Base-by-base conservation (phyloP, 164 flowering plant genomes). In the Santalum album region DNA sequence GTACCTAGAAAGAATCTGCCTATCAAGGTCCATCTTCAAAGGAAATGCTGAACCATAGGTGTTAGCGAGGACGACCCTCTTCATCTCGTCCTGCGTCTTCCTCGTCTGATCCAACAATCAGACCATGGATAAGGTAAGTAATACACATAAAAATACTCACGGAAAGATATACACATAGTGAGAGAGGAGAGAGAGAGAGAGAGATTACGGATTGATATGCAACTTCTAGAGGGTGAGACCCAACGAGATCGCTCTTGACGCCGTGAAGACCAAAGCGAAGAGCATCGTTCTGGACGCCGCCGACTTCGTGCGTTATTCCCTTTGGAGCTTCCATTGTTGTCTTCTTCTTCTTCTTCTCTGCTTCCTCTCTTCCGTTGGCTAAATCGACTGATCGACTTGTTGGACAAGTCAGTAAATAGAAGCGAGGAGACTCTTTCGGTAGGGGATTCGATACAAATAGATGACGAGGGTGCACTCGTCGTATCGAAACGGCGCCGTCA, bases 21-120 rank as follows among this genome's bases (percentile, higher is more conserved):
- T 72, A 17, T 88, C 96, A 16, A 88, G 75, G 63, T 86, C 90
- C 82, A 76, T 77, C 79, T 84, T 88, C 74, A 89, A 29, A 6
- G 92, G 84, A 47, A 88, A 75, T 9, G 98, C 92, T 0, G 83
- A 63, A 14, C 98, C 98, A 24, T 84, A 91, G 15, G 84, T 80
- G 62, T 65, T 72, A 0, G 75, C 72, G 19, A 91, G 75, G 19
- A 70, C 25, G 65, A 38, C 66, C 56, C 83, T 68, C 64, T 74
- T 79, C 80, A 77, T 72, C 35, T 70, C 77, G 23, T 78, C 82
- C 1, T 81, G 62, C 9, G 47, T 69, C 54, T 24, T 49, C 68
- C 21, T 78, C 23, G 71, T 56, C 95, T 89, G 57, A 59, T n/a
- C n/a, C n/a, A n/a, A n/a, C n/a, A n/a, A n/a, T n/a, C n/a, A n/a